These are phyloP conservation scores for Plasmodium falciparum DNA, from an alignment of 169 alveolate species.

Conservation along the genomic window DNA sequence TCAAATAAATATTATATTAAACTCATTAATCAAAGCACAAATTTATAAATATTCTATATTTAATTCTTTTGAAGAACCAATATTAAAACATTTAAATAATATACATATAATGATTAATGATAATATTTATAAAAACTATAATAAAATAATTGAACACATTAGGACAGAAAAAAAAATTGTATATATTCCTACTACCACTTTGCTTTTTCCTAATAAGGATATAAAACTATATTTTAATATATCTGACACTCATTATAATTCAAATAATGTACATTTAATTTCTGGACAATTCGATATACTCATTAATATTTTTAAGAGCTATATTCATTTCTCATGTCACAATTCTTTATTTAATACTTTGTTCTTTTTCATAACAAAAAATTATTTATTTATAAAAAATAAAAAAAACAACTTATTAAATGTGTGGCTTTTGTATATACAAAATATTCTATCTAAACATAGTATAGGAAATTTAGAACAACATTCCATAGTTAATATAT, in stretches of 20 bases:
- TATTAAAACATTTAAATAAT: conserved; percentile 48
- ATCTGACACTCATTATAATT: background rate
- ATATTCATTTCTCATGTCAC: conserved; percentile 8
- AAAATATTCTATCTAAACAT: background rate
- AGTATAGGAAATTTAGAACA: background rate
- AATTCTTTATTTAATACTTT: conserved; percentile 26
- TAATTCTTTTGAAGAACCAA: conserved; percentile 43
- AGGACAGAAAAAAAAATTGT: conserved; percentile 5
- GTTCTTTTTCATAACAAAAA: conserved; percentile 54
- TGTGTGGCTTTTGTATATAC: conserved; percentile 33
- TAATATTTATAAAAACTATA: background rate
- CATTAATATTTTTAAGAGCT: conserved; percentile 37
- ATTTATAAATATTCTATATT: conserved; percentile 53
- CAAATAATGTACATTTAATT: background rate
- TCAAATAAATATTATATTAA: conserved; percentile 66
- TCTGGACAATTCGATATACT: conserved; percentile 49
- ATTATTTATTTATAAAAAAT: conserved; percentile 24
- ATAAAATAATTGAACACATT: background rate
- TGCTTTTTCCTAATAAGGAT: no score
- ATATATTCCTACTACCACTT: no score
- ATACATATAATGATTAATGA: conserved; percentile 10
- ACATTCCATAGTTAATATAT: background rate
- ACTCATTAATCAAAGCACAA: conserved; percentile 40
- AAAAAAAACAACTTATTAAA: conserved; percentile 4
- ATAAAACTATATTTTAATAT: no score